These are phyloP conservation scores for Xylaria sp. DNA, from an alignment of 2,329 filamentous ascomycete genomes.

Conservation along the genomic window DNA sequence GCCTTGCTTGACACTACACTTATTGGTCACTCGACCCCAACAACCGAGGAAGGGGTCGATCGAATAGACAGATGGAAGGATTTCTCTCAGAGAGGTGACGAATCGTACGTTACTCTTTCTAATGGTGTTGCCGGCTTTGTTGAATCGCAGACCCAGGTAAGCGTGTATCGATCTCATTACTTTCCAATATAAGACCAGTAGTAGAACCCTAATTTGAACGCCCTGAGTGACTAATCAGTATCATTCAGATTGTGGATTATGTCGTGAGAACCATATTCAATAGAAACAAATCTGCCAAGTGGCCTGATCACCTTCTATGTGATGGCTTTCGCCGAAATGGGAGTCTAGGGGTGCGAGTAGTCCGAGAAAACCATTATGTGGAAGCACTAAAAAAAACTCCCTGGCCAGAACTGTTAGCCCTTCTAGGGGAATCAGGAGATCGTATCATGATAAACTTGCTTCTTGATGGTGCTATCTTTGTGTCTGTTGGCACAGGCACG, in stretches of 20 bases:
- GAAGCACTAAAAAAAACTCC: constrained; percentile 72
- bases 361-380: constrained; percentile 76
- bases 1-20: constrained; percentile 75
- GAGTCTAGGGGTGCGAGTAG: constrained; percentile 65
- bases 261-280: constrained; percentile 81
- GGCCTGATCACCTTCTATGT: constrained; percentile 80
- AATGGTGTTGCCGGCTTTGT: constrained; percentile 55
- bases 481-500: constrained; percentile 65
- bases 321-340: constrained; percentile 76
- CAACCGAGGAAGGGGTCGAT: constrained; percentile 48
- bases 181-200: not conserved
- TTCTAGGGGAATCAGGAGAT: constrained; percentile 81
- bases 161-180: constrained; percentile 35
- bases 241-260: constrained; percentile 75
- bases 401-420: constrained; percentile 79
- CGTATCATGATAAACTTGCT: constrained; percentile 81
- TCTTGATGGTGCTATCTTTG: constrained; percentile 80
- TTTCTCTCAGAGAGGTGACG: constrained; percentile 71
- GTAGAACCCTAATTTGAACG: not conserved
- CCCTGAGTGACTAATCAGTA: constrained; percentile 28
- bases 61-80: constrained; percentile 66
- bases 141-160: constrained; percentile 73
- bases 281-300: constrained; percentile 58
- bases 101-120: constrained; percentile 65
- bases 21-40: constrained; percentile 63